phyloP scores from a whole-genome alignment of 1,139 yeast genomes.

The Pichia sp. region DNA sequence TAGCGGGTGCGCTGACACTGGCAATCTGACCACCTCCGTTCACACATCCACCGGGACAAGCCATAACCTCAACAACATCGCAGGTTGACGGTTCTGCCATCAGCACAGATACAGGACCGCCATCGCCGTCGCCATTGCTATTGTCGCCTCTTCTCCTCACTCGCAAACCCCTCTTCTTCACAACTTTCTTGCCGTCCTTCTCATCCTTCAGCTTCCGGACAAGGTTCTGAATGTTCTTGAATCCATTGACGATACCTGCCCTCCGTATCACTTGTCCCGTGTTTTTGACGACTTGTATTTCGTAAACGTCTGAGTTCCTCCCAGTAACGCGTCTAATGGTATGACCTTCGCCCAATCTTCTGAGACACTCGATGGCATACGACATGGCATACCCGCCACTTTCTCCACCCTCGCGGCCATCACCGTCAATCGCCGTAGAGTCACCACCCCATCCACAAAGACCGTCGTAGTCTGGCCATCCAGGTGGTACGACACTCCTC shows the following conservation, averaged over 20 bases:
- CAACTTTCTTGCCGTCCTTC: slow-evolving; percentile 21
- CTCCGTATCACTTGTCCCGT: slow-evolving; percentile 42
- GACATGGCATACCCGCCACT: slow-evolving; percentile 82
- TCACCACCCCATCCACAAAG: slow-evolving; percentile 62
- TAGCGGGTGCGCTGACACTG: neutral
- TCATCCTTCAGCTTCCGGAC: slow-evolving; percentile 63
- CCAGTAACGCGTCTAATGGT: slow-evolving; percentile 40
- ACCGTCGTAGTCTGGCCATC: slow-evolving; percentile 48
- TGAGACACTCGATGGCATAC: slow-evolving; percentile 28
- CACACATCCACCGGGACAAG: slow-evolving; percentile 96
- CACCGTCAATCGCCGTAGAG: slow-evolving; percentile 54
- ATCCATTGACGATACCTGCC: slow-evolving; percentile 82
- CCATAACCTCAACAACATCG: slow-evolving; percentile 93
- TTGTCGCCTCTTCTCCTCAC: neutral
- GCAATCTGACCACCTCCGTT: slow-evolving; percentile 94
- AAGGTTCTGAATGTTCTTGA: slow-evolving; percentile 87
- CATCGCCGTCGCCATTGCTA: slow-evolving; percentile 64
- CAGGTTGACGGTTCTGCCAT: slow-evolving; percentile 35
- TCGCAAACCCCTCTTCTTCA: too few species aligned
- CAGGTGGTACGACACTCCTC: too few species aligned
- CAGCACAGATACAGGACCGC: slow-evolving; percentile 20
- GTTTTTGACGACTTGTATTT: slow-evolving; percentile 43
- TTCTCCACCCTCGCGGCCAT: neutral
- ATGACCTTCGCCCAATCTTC: neutral
- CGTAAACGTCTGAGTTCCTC: slow-evolving; percentile 69